Conservation (phyloP, 176 grass and related monocot species). For the Alopecurus myosuroides region DNA sequence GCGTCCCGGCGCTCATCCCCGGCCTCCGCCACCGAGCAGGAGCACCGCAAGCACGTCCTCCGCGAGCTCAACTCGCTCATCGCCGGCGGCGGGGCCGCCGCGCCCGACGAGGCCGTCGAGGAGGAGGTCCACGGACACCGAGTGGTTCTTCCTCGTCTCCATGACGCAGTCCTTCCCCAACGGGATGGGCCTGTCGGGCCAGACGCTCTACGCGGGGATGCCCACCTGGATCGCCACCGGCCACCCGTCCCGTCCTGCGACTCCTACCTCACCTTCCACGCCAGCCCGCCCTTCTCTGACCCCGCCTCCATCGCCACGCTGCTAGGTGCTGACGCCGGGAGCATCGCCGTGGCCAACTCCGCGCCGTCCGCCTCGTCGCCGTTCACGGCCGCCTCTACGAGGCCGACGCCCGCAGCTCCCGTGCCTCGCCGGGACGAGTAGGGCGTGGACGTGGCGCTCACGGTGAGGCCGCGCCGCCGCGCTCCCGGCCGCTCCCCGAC, state of each 20-base stretch:
- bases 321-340: conserved; percentile 26
- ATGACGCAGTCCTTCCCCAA: conserved; percentile 88
- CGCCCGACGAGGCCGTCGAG: conserved; percentile 60
- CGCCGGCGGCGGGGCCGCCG: conserved; percentile 27
- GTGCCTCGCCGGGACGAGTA: too few relatives aligned
- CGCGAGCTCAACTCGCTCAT: conserved; percentile 90
- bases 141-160: conserved; percentile 99
- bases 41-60: conserved; percentile 80
- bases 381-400: too few relatives aligned
- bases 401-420: too few relatives aligned
- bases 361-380: not conserved
- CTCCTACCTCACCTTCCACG: conserved; percentile 70
- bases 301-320: conserved; percentile 38
- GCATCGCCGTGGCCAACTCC: conserved; percentile 19
- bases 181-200: conserved; percentile 46
- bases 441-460: too few relatives aligned
- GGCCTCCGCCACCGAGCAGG: conserved; percentile 58
- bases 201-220: conserved; percentile 43
- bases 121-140: conserved; percentile 96
- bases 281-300: not conserved
- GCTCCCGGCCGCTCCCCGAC: too few relatives aligned
- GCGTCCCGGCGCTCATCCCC: conserved; percentile 32
- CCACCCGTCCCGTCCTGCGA: conserved; percentile 36
- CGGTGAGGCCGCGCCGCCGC: too few relatives aligned
- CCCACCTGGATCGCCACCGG: conserved; percentile 57